Conservation (phyloP, 2,329 filamentous ascomycete species). For the Monilinia fructigena region DNA sequence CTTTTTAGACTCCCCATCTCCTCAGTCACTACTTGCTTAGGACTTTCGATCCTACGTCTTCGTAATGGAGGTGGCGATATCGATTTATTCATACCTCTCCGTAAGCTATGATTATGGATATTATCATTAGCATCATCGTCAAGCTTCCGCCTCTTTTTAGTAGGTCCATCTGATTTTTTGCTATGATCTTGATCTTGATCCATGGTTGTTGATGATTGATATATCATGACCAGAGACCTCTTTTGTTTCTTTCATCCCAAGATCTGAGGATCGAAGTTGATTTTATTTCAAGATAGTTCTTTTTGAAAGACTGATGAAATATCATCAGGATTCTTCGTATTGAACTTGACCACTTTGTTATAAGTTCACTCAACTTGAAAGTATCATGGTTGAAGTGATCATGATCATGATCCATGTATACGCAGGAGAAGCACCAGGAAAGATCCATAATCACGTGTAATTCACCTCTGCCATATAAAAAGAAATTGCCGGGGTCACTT, state of each 20-base stretch:
- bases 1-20: neutral
- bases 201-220: slow-evolving; percentile 26
- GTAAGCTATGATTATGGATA: neutral
- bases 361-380: neutral
- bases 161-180: slow-evolving; percentile 26
- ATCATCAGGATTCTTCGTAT: too few species aligned
- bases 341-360: neutral
- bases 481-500: slow-evolving; percentile 2
- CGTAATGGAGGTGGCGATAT: slow-evolving; percentile 38
- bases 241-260: neutral
- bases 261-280: neutral
- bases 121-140: slow-evolving; percentile 18
- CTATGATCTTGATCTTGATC: slow-evolving; percentile 22
- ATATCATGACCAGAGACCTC: neutral
- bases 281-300: too few species aligned
- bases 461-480: neutral
- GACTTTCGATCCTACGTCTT: slow-evolving; percentile 2
- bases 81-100: slow-evolving; percentile 26
- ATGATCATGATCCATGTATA: too few species aligned
- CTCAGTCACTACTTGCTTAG: neutral
- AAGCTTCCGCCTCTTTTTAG: slow-evolving; percentile 34
- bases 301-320: neutral
- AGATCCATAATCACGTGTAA: slow-evolving; percentile 9
- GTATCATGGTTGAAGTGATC: neutral
- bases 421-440: neutral